Evolutionary conservation across 2,329 filamentous ascomycete genomes (phyloP).

Genomic region (Aspergillus floridensis): DNA sequence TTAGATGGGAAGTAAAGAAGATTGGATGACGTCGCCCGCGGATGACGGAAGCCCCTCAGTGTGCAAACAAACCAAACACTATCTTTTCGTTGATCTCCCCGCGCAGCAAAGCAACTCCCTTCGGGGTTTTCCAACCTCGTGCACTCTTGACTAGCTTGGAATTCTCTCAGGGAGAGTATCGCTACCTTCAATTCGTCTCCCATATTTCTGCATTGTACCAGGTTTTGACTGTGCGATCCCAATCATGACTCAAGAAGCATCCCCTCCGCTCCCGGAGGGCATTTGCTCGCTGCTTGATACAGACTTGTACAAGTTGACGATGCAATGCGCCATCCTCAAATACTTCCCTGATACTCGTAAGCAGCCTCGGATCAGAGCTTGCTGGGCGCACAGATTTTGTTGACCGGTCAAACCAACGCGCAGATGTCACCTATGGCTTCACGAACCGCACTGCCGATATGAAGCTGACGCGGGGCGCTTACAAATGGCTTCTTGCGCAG

Average conservation of each 20-base stretch:
- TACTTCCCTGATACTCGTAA: conserved; percentile 71
- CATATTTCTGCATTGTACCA: background rate
- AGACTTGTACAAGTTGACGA: conserved; percentile 92
- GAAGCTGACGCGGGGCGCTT: conserved; percentile 79
- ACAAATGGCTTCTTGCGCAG: conserved; percentile 79
- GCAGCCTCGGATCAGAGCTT: conserved; percentile 14
- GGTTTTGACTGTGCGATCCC: background rate
- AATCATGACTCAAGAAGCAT: conserved; percentile 28
- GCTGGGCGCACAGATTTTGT: too few species aligned
- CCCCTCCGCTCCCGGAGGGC: conserved; percentile 56
- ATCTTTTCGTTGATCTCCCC: conserved; percentile 6
- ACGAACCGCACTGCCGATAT: conserved; percentile 95
- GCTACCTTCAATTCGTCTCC: background rate
- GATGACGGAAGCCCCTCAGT: conserved; percentile 1
- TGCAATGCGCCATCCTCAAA: conserved; percentile 95
- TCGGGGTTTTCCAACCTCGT: conserved; percentile 2
- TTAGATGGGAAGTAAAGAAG: background rate
- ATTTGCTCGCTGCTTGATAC: conserved; percentile 81
- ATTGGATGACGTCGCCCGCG: background rate
- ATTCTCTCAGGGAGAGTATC: background rate
- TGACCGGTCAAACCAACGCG: conserved; percentile 6
- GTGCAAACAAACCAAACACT: conserved; percentile 18
- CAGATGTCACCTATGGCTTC: conserved; percentile 82
- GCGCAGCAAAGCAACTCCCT: conserved; percentile 10
- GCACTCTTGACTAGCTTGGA: conserved; percentile 1